Base-by-base conservation (phyloP, 2,329 filamentous ascomycete genomes). In the Magnaporthales sp. region DNA sequence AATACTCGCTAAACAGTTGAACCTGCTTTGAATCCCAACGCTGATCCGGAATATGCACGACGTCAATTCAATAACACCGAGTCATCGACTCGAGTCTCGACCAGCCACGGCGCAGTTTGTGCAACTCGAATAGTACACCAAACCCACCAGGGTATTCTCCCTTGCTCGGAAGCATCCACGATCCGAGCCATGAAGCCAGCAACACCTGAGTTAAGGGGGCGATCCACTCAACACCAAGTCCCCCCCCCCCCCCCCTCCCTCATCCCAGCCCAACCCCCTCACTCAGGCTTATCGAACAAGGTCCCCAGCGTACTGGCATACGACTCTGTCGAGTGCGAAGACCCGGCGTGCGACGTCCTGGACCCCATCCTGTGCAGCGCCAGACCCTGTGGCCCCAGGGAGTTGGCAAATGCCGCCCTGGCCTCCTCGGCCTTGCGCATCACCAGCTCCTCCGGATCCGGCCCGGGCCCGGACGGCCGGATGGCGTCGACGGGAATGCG, bases 401-500 rank as follows among this genome's bases (percentile, higher is more conserved):
- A 29, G 19, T 11, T 30, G 1, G 31, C 29, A 46, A 46, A 46
- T 19, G 38, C 38, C 15, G 76, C 72, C 64, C 74, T 76, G 60
- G 70, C 70, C 69, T 78, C 72, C 61, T 73, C 74, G 2, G 72
- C 73, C 68, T 74, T 76, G 69, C 75, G 77, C 67, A 72, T 74
- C 13, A 77, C 71, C 15, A 79, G 73, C 66, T 82, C 78, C 72
- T 85, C 83, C 2, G 82, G 79, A 22, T 77, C 77, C n/a, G 78
- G 77, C 2, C 81, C 80, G 19, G 66, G 67, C 11, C 77, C 75
- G 27, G 77, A 79, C 22, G 81, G 81, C 61, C 78, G 82, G 64
- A 82, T 82, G 13, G 79, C 80, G 26, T 79, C 76, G 8, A 74
- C 71, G 9, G 82, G 82, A 31, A 84, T 76, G 22, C 77, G 78